Evolutionary conservation across 306 rosid species (phyloP), one percentile per base, ranked within the genome.

Genomic region (Quercus glauca): DNA sequence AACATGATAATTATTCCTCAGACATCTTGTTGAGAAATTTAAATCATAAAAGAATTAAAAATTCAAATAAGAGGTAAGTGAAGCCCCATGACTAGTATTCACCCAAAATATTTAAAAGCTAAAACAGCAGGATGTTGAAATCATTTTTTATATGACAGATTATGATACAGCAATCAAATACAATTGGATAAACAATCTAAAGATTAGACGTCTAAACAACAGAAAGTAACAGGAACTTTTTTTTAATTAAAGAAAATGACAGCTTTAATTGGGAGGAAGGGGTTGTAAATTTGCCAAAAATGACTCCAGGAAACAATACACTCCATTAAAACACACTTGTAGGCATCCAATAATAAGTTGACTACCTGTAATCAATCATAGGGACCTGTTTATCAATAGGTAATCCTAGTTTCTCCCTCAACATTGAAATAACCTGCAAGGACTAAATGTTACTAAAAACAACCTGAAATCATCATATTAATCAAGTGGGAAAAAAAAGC

Each of bases 301-400:
- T 13, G 53, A 49, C 26, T 37, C 12, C 10, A 1, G 20, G 26
- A 20, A 61, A 37, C 12, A 18, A 33, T 31, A 75, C 25, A 69
- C 19, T 26, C 55, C 1, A 25, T 52, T 58, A 64, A 73, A 72
- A 41, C 8, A 61, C 29, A 63, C 45, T 79, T 78, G 71, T 68
- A 81, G 53, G 55, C 78, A 5, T 72, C 67, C 31, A 23, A 79
- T 49, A 80, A 76, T 63, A 74, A 51, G 60, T 67, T 53, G 63
- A 53, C 73, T 82, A 94, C 98, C 96, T 92, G 96, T 88, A 90
- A 84, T 90, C 94, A 80, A 92, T 92, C 88, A 88, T 77, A 73
- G 93, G 87, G 78, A 87, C 87, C 23, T 74, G 74, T 83, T 91
- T 88, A 76, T 89, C 89, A 52, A 75, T 84, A 61, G 85, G 56